A percentile compares a stretch with the other conserved stretches of the same genome.
phyloP scores from a whole-genome alignment of 106 monocot genomes.

The Hemerocallis citrina region DNA sequence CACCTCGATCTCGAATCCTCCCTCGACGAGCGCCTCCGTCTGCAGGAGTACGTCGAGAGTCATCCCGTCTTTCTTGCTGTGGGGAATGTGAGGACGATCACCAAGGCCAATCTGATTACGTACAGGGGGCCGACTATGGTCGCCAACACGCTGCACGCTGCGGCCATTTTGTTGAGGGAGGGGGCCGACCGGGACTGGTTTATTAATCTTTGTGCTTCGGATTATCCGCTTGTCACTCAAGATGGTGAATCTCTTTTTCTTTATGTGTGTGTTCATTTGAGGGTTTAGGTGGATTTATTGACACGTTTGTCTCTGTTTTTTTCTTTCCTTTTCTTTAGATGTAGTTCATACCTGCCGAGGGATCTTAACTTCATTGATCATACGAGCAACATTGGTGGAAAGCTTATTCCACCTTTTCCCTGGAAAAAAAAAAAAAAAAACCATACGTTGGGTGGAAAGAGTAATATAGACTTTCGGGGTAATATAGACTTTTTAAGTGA shows the following conservation, averaged over 20 bases:
- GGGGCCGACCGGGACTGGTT: constrained; percentile 75
- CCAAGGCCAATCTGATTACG: constrained; percentile 46
- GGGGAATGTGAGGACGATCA: constrained; percentile 52
- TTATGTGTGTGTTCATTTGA: too few species aligned
- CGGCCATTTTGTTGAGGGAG: constrained; percentile 48
- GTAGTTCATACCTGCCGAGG: constrained; percentile 54
- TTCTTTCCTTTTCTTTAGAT: too few species aligned
- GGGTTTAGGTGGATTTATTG: too few species aligned
- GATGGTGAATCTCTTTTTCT: constrained; percentile 51
- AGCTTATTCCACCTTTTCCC: constrained; percentile 28
- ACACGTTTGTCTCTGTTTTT: too few species aligned
- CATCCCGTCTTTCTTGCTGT: constrained; percentile 26
- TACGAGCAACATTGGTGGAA: constrained; percentile 86
- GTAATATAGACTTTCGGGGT: too few species aligned
- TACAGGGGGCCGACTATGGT: constrained; percentile 73
- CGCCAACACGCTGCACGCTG: constrained; percentile 71
- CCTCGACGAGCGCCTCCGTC: constrained; percentile 18
- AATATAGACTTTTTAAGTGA: too few species aligned
- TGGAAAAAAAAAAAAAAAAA: too few species aligned
- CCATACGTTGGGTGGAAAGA: too few species aligned
- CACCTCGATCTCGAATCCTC: constrained; percentile 54
- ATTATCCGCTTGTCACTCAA: constrained; percentile 84
- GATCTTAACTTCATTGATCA: constrained; percentile 93
- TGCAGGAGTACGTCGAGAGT: constrained; percentile 15
- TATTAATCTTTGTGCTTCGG: constrained; percentile 67